Evolutionary conservation across 257 asterid genomes (phyloP).

Genomic region (Nicotiana otophora): DNA sequence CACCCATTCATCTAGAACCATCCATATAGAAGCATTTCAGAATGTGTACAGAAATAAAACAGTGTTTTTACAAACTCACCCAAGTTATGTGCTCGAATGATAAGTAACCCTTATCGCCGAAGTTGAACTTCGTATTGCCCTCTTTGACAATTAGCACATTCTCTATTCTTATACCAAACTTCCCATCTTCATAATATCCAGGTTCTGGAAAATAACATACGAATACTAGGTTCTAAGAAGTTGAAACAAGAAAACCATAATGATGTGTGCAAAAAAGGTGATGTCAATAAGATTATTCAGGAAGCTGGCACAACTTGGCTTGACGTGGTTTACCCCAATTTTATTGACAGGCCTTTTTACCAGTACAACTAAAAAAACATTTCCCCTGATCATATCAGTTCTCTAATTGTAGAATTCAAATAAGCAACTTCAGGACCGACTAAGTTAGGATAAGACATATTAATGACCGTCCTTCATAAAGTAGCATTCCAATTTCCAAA

Average conservation of each 20-base stretch:
- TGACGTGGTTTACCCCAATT: neutral
- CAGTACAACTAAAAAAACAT: neutral
- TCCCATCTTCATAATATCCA: slow-evolving; percentile 95
- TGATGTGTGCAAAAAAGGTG: neutral
- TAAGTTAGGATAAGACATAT: neutral
- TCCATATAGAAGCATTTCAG: neutral
- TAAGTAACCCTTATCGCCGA: slow-evolving; percentile 69
- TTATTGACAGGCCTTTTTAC: neutral
- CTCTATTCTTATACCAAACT: slow-evolving; percentile 86
- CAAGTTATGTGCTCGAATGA: slow-evolving; percentile 85
- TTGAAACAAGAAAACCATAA: neutral
- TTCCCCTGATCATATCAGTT: neutral
- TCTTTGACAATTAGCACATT: slow-evolving; percentile 80
- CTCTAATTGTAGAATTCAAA: neutral
- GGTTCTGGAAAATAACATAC: slow-evolving; percentile 54
- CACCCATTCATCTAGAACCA: neutral
- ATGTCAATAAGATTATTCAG: neutral
- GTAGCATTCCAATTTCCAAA: neutral
- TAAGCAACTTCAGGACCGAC: neutral
- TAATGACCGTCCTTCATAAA: neutral
- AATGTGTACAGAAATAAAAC: neutral
- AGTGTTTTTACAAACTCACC: slow-evolving; percentile 37
- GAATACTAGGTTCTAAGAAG: neutral
- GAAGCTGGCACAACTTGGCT: neutral
- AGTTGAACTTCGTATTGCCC: slow-evolving; percentile 80